These are phyloP conservation scores for Penicillium vulpinum DNA, from an alignment of 2,329 filamentous ascomycete species.

Conservation along the genomic window DNA sequence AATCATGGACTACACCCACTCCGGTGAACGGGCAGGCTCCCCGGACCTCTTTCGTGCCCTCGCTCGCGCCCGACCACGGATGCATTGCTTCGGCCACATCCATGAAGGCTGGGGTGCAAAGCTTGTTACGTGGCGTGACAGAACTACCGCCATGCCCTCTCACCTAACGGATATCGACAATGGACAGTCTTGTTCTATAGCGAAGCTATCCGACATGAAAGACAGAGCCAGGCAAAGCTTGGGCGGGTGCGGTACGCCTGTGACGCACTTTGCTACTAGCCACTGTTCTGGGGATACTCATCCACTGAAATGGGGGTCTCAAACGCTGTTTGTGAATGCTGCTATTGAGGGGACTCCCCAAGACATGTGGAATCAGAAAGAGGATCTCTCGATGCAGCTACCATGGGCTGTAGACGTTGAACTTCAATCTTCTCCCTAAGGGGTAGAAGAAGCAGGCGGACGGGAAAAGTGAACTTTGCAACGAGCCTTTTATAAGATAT, in stretches of 20 bases:
- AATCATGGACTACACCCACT: constrained; percentile 49
- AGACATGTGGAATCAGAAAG: neutral
- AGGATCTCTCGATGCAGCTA: neutral
- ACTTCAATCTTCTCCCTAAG: neutral
- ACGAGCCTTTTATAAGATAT: neutral
- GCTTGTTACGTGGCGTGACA: constrained; percentile 53
- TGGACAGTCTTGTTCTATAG: constrained; percentile 38
- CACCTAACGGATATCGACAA: constrained; percentile 53
- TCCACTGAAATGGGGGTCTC: constrained; percentile 39
- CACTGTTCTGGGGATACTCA: constrained; percentile 37
- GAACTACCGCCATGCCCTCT: constrained; percentile 35
- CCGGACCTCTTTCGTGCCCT: constrained; percentile 33
- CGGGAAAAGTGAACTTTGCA: neutral
- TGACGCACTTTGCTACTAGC: constrained; percentile 41
- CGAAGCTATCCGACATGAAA: constrained; percentile 18
- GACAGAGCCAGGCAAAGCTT: neutral
- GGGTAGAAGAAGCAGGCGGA: neutral
- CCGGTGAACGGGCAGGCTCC: constrained; percentile 34
- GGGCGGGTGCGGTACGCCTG: neutral
- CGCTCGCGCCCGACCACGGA: constrained; percentile 20
- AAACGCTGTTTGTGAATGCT: constrained; percentile 63
- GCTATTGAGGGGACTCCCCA: constrained; percentile 50
- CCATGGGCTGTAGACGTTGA: neutral
- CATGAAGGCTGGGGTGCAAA: constrained; percentile 59
- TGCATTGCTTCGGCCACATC: constrained; percentile 47